Evolutionary conservation across 129 eudicot species (phyloP).

Genomic region (Saussurea involucrata): DNA sequence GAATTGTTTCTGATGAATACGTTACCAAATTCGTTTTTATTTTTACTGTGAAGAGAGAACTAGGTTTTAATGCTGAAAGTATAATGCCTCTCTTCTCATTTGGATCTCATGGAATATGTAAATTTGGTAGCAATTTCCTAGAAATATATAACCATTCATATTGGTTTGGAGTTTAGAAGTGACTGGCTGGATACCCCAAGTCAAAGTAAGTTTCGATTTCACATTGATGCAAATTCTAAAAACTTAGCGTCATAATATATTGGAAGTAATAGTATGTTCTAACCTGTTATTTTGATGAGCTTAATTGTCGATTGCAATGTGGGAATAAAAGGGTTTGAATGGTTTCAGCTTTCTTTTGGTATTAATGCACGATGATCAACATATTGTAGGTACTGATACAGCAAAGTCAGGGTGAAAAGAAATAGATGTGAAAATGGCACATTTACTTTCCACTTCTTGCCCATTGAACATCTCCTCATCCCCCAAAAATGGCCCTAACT

Average conservation of each 20-base stretch:
- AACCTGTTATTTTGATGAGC: not conserved
- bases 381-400: slow-evolving; percentile 31
- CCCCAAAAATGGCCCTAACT: slow-evolving; percentile 24
- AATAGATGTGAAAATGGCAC: slow-evolving; percentile 54
- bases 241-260: not conserved
- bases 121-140: not conserved
- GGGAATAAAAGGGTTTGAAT: not conserved
- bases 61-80: not conserved
- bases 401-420: not conserved
- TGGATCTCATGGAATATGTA: not conserved
- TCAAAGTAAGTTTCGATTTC: not conserved
- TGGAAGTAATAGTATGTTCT: not conserved
- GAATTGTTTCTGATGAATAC: not conserved
- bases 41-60: not conserved
- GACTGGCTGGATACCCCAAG: not conserved
- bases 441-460: slow-evolving; percentile 58
- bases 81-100: not conserved
- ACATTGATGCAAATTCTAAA: not conserved
- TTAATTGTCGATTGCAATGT: not conserved
- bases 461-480: slow-evolving; percentile 41
- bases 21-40: not conserved
- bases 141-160: not conserved
- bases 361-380: not conserved
- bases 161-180: not conserved
- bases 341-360: not conserved